Conservation (phyloP, 768 basidiomycete genomes). For the Pleurotus eryngii region DNA sequence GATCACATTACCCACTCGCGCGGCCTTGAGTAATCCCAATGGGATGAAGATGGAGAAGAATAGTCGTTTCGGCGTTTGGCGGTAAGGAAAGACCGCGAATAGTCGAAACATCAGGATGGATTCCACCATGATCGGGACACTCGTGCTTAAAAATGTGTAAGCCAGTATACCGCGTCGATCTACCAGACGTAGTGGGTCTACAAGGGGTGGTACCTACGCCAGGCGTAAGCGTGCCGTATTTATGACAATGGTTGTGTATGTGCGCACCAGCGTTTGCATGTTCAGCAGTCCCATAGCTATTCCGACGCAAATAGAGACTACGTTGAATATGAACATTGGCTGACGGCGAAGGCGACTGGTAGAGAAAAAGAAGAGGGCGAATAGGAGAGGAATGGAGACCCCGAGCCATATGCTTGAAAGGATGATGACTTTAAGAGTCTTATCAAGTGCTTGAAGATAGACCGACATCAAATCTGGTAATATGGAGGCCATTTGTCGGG, state of each 20-base stretch:
- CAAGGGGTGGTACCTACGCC: background rate
- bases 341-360: conserved; percentile 13
- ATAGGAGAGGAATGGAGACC: conserved; percentile 9
- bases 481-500: no score
- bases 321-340: conserved; percentile 19
- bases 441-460: background rate
- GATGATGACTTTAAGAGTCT: background rate
- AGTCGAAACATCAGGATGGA: conserved; percentile 20
- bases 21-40: conserved; percentile 15
- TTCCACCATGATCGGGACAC: conserved; percentile 19
- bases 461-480: no score
- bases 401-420: background rate
- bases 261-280: conserved; percentile 4
- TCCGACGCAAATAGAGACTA: conserved; percentile 17
- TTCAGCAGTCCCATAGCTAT: conserved; percentile 13
- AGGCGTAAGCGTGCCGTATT: background rate
- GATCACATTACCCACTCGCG: conserved; percentile 13
- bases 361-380: conserved; percentile 19
- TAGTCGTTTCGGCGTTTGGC: conserved; percentile 3
- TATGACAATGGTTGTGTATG: background rate
- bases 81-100: conserved; percentile 17
- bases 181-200: conserved; percentile 1
- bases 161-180: conserved; percentile 3
- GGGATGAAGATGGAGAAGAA: conserved; percentile 15
- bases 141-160: conserved; percentile 7